Conservation (phyloP, 139 green algal genomes). For the Ettlia oleoabundans region DNA sequence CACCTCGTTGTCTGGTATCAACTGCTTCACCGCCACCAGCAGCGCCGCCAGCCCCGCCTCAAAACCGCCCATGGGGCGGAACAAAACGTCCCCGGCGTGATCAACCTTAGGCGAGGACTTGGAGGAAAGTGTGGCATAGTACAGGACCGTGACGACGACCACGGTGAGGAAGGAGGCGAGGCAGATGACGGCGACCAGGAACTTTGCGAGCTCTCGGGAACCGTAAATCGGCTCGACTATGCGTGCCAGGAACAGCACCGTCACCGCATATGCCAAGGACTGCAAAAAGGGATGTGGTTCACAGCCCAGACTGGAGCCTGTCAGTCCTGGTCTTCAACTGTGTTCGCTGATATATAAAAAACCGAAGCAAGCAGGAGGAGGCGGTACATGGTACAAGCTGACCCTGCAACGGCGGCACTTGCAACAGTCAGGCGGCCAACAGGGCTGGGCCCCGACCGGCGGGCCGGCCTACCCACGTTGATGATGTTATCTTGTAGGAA, state of each 20-base stretch:
- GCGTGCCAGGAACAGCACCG: slow-evolving; percentile 73
- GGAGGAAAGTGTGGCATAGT: background rate
- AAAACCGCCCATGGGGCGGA: slow-evolving; percentile 62
- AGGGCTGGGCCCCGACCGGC: background rate
- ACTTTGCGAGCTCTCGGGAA: slow-evolving; percentile 80
- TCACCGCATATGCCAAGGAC: slow-evolving; percentile 62
- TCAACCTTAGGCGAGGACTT: background rate
- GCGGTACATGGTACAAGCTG: too few relatives aligned
- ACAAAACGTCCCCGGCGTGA: background rate
- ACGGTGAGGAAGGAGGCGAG: slow-evolving; percentile 30
- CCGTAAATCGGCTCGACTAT: slow-evolving; percentile 90
- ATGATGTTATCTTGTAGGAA: slow-evolving; percentile 42
- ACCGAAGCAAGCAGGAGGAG: too few relatives aligned
- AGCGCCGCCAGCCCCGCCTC: slow-evolving; percentile 84
- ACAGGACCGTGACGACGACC: slow-evolving; percentile 31
- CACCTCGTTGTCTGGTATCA: slow-evolving; percentile 89
- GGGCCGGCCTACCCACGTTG: slow-evolving; percentile 26
- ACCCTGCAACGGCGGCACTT: background rate
- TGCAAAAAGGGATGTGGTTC: slow-evolving; percentile 39
- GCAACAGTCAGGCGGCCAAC: background rate
- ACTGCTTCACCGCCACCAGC: slow-evolving; percentile 93
- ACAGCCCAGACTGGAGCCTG: too few relatives aligned
- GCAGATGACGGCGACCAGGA: slow-evolving; percentile 68
- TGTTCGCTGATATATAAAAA: too few relatives aligned
- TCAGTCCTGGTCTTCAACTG: too few relatives aligned